A percentile compares a stretch with the other conserved stretches of the same genome.
phyloP scores from a whole-genome alignment of 805 yeast species.

The Yarrowia sp. region DNA sequence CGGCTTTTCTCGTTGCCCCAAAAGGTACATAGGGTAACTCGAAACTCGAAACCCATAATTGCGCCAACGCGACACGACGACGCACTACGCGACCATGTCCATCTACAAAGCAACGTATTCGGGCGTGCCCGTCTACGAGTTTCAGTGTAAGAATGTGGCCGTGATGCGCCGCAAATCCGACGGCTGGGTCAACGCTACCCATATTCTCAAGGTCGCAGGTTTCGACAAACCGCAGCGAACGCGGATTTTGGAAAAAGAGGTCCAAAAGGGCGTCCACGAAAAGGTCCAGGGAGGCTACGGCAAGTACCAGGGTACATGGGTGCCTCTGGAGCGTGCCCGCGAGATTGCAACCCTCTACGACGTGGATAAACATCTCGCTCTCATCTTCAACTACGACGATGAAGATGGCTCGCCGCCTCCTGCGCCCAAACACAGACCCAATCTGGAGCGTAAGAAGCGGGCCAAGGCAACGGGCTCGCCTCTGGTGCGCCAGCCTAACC shows the following conservation, averaged over 20 bases:
- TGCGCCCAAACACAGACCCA: conserved; percentile 46
- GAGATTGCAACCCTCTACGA: conserved; percentile 63
- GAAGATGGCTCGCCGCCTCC: conserved; percentile 60
- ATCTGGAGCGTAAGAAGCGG: conserved; percentile 16
- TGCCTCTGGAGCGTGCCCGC: conserved; percentile 73
- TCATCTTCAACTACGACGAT: conserved; percentile 60
- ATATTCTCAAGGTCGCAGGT: conserved; percentile 75
- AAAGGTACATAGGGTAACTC: neutral
- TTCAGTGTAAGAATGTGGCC: conserved; percentile 65
- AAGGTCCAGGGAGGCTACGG: conserved; percentile 73
- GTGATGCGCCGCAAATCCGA: conserved; percentile 88
- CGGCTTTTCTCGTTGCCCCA: neutral
- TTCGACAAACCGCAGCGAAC: conserved; percentile 63
- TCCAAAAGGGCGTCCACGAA: conserved; percentile 59
- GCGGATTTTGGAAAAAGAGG: conserved; percentile 60
- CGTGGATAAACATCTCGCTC: conserved; percentile 58
- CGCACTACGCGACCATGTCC: conserved; percentile 24
- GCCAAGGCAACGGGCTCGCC: conserved; percentile 18
- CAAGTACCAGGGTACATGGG: conserved; percentile 94
- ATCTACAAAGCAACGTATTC: conserved; percentile 45
- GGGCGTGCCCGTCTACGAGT: conserved; percentile 45
- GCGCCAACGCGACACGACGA: conserved; percentile 25
- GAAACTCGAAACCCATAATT: conserved; percentile 1
- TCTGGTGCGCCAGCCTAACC: neutral
- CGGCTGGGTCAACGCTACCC: conserved; percentile 97